These are phyloP conservation scores for Lactarius tabidus DNA, from an alignment of 768 basidiomycete genomes.

Conservation along the genomic window DNA sequence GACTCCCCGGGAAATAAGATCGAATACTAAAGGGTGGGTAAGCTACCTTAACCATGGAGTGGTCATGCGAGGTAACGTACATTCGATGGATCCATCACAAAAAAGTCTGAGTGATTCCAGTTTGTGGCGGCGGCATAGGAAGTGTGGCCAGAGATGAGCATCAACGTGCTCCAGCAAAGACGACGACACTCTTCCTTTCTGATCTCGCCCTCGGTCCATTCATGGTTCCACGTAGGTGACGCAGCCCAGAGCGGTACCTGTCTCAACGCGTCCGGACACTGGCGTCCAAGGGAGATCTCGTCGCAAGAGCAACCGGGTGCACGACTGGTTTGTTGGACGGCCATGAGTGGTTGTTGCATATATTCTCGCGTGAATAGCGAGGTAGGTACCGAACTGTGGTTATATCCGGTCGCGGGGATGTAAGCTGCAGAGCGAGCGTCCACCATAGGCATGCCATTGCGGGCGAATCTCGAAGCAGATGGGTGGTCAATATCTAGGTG, in stretches of 20 bases:
- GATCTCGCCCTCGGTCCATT: constrained; percentile 60
- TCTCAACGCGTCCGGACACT: constrained; percentile 48
- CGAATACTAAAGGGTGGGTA: constrained; percentile 45
- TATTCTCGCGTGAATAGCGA: constrained; percentile 2
- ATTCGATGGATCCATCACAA: constrained; percentile 61
- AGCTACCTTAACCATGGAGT: not conserved
- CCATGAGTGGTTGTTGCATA: not conserved
- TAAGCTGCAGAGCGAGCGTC: constrained; percentile 5
- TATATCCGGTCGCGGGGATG: not conserved
- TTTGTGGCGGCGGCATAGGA: constrained; percentile 50
- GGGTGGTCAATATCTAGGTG: constrained; percentile 54
- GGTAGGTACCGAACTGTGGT: not conserved
- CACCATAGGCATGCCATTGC: constrained; percentile 15
- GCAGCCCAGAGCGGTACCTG: constrained; percentile 59
- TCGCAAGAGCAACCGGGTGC: constrained; percentile 41
- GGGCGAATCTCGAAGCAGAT: constrained; percentile 15
- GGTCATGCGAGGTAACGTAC: constrained; percentile 39
- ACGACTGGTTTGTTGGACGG: not conserved
- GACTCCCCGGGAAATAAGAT: constrained; percentile 77
- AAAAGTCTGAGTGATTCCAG: constrained; percentile 40
- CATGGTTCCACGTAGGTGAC: constrained; percentile 59
- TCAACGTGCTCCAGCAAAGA: constrained; percentile 68
- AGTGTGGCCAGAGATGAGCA: constrained; percentile 59
- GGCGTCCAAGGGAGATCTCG: constrained; percentile 46
- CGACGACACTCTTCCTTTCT: constrained; percentile 68